Base-by-base conservation (phyloP, 1,284 basidiomycete species). In the Ustilago shanxiensis region DNA sequence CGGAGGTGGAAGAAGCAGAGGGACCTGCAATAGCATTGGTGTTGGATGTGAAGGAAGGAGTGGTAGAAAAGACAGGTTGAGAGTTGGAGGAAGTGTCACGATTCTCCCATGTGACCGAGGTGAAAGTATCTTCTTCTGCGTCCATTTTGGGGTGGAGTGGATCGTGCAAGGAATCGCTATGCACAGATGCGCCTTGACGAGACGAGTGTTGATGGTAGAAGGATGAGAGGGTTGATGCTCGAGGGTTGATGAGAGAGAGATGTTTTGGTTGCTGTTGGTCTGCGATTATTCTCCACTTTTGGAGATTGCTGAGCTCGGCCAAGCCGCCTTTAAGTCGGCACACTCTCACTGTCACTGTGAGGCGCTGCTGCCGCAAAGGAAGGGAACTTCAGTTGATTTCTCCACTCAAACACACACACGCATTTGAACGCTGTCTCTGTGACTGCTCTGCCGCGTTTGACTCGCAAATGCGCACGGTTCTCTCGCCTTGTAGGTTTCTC, bases 101-200 rank as follows among this genome's bases (percentile, higher is more conserved):
- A 55, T 73, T 71, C 50, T 80, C 82, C 82, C 82, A 83, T 13
- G 79, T 82, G 55, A 83, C 79, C 18, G 81, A 82, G 49, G 81
- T 79, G 67, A 83, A 83, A 16, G 79, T 74, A 45, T 81, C 80
- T 24, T 82, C 75, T 45, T 81, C 81, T n/a, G 65, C 24, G 35
- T 70, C 66, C 70, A 77, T 73, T 16, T 37, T 60, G n/a, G 54
- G n/a, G n/a, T n/a, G n/a, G n/a, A n/a, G 37, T 26, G 18, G 41
- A 29, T 13, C 41, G 28, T 6, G 7, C 14, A 24, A 39, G 29
- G 16, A n/a, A 24, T 52, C 33, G 50, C 28, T 24, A 20, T 39
- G 53, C n/a, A 18, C 26, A 11, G 26, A 24, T 18, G 18, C n/a
- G 49, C 18, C n/a, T n/a, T n/a, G n/a, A n/a, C n/a, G n/a, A n/a